Evolutionary conservation across 495 filamentous ascomycete species (phyloP).

Genomic region (Trichocladium uniseriatum): DNA sequence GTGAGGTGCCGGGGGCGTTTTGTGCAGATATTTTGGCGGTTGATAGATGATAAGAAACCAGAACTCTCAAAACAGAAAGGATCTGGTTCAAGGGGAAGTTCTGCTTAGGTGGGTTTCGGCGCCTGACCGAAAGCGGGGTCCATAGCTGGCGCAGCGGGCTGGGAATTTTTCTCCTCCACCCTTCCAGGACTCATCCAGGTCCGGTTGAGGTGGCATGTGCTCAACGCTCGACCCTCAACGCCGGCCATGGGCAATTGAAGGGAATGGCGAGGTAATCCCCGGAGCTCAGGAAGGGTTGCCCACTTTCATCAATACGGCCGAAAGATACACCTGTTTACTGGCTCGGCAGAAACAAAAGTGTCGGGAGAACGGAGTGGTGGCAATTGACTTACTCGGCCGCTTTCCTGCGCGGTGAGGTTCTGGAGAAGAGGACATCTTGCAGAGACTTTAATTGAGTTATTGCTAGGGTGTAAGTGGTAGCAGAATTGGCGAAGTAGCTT

Average conservation of each 20-base stretch:
- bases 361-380: background rate
- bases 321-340: background rate
- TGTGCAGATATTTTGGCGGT: background rate
- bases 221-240: too few species aligned
- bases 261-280: too few species aligned
- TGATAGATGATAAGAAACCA: background rate
- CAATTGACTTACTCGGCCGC: slow-evolving; percentile 24
- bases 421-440: slow-evolving; percentile 19
- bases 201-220: background rate
- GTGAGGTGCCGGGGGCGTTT: background rate
- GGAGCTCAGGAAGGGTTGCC: background rate
- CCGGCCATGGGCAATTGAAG: background rate
- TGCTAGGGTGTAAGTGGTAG: background rate
- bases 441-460: background rate
- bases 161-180: background rate
- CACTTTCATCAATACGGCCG: background rate
- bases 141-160: background rate
- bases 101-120: background rate
- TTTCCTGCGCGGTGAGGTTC: slow-evolving; percentile 25
- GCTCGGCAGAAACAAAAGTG: background rate
- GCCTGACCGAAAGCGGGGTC: slow-evolving; percentile 3
- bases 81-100: too few species aligned
- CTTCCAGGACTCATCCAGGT: background rate
- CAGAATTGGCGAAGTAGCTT: background rate
- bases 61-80: background rate